Evolutionary conservation across 441 rosid genomes (phyloP).

Genomic region (Aleurites moluccanus): DNA sequence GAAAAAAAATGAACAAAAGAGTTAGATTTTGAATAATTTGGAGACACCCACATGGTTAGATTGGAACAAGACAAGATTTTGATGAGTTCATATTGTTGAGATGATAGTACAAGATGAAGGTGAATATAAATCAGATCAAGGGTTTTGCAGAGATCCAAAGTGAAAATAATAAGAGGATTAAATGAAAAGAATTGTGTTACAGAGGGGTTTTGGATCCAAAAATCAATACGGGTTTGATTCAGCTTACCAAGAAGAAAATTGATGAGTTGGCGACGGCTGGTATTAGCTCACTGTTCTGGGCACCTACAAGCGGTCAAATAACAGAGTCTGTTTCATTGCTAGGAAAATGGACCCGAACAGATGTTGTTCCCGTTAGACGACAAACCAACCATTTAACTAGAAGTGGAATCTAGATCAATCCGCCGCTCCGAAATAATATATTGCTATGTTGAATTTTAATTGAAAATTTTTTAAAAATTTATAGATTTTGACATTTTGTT

Average conservation of each 20-base stretch:
- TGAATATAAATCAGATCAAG: not conserved
- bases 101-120: not conserved
- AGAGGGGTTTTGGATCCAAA: not conserved
- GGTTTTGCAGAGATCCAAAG: conserved; percentile 12
- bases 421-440: too few species aligned
- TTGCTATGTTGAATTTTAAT: too few species aligned
- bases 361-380: not conserved
- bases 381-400: not conserved
- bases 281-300: too few species aligned
- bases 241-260: not conserved
- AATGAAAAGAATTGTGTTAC: not conserved
- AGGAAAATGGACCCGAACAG: not conserved
- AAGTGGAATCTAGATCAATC: too few species aligned
- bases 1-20: conserved; percentile 15
- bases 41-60: conserved; percentile 29
- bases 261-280: too few species aligned
- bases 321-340: not conserved
- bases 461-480: too few species aligned
- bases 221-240: not conserved
- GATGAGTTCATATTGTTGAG: not conserved
- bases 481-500: too few species aligned
- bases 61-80: conserved; percentile 37
- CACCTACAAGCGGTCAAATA: not conserved
- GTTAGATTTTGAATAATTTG: conserved; percentile 28
- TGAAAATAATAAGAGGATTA: too few species aligned